Evolutionary conservation across 768 basidiomycete species (phyloP), one percentile per base, ranked within the genome.

Genomic region (Nevesoporus exiguus): DNA sequence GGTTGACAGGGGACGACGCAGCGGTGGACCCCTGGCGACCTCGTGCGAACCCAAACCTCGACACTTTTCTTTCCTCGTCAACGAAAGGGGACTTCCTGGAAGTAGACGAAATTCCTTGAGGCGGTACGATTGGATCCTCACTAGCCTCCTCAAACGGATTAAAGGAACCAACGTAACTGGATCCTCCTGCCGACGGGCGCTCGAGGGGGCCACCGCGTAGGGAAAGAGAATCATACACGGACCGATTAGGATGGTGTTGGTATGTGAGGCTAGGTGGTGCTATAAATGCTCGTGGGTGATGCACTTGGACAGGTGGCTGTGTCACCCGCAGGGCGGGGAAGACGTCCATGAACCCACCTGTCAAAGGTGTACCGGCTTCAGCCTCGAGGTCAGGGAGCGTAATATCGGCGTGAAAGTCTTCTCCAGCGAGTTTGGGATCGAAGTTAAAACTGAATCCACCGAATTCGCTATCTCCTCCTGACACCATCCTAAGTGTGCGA

Each of bases 401-500:
- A 13, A 79, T 70, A 15, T 73, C 67, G 2, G 66, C 65, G 47
- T 79, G 77, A 29, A 77, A 62, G 24, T 62, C 61, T 24, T 74
- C 72, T 25, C 71, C 78, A 7, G 83, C 87, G 25, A 92, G 74
- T 60, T 85, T 89, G 25, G 88, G 87, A 68, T 92, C 91, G 41
- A 93, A 73, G 69, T 85, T 93, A 73, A 95, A 94, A 67, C 86
- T 91, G 74, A 94, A 94, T 9, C 87, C 83, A 30, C 82, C 77
- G 63, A 78, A 77, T 49, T 76, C 81, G 29, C 73, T 80, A 59
- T 86, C 86, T 40, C 77, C 82, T 8, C 78, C 80, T 47, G 80
- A 82, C 40, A 93, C 75, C 45, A 81, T 84, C 64, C 88, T 83
- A 42, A 94, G 74, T 19, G 89, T 92, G 29, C 89, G 83, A 67